phyloP scores from a whole-genome alignment of 2,329 filamentous ascomycete genomes.

The Trichoderma atrobrunneum region DNA sequence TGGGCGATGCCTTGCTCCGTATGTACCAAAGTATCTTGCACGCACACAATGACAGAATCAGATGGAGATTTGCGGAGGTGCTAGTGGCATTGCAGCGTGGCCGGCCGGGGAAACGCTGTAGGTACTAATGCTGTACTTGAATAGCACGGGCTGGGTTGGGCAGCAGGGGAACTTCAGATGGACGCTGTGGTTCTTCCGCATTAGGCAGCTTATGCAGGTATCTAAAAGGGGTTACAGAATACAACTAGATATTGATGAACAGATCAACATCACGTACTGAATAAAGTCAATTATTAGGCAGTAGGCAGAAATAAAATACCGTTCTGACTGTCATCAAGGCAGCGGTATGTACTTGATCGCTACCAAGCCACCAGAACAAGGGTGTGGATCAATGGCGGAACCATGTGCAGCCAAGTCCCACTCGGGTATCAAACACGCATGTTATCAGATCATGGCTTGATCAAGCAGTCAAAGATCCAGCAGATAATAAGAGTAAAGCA shows the following conservation, averaged over 20 bases:
- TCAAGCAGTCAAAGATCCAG: neutral
- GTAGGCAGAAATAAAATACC: neutral
- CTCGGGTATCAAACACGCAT: neutral
- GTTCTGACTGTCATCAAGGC: neutral
- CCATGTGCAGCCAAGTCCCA: constrained; percentile 7
- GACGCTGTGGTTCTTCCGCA: neutral
- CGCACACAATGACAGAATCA: neutral
- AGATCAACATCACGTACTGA: neutral
- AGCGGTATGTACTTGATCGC: neutral
- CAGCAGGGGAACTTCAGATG: neutral
- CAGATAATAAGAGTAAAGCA: neutral
- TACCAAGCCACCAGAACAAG: neutral
- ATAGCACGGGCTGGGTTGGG: neutral
- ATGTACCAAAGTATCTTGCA: neutral
- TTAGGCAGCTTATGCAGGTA: neutral
- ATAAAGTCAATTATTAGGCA: neutral
- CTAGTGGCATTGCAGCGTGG: neutral
- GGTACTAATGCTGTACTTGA: neutral
- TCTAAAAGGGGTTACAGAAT: neutral
- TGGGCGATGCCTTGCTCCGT: neutral
- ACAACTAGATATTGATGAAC: neutral
- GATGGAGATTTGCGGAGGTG: constrained; percentile 10
- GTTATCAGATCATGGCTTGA: neutral
- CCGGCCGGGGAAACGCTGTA: neutral
- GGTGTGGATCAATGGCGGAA: neutral